These are phyloP conservation scores for Allium fistulosum DNA, from an alignment of 106 monocot genomes.

Conservation along the genomic window DNA sequence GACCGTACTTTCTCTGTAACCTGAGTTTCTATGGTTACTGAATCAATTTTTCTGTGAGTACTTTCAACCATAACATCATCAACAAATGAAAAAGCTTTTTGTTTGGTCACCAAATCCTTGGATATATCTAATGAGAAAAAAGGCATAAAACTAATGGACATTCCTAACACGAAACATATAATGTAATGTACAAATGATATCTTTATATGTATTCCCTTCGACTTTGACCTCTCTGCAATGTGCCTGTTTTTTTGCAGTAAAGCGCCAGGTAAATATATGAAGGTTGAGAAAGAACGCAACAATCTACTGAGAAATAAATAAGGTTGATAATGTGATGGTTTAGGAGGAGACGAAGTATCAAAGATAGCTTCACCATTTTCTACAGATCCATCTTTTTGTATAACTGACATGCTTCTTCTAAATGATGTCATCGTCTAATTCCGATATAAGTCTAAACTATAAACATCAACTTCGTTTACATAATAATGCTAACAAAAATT, in stretches of 20 bases:
- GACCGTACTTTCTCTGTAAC: not conserved
- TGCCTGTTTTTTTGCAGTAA: conserved; percentile 20
- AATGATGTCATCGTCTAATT: conserved; percentile 37
- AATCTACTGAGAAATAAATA: conserved; percentile 31
- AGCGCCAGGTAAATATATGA: conserved; percentile 13
- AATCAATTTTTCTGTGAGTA: not conserved
- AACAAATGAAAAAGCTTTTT: conserved; percentile 33
- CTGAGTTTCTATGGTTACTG: conserved; percentile 8
- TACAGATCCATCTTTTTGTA: conserved; percentile 27
- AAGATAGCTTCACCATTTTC: conserved; percentile 21
- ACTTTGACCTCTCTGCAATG: conserved; percentile 27
- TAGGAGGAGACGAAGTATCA: conserved; percentile 32
- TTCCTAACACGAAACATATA: conserved; percentile 51
- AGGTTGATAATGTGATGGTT: conserved; percentile 21
- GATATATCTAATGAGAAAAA: conserved; percentile 41
- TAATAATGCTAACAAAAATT: not conserved
- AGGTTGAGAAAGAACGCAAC: conserved; percentile 17
- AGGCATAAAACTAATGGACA: conserved; percentile 43
- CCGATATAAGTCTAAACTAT: not conserved
- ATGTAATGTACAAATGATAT: conserved; percentile 22
- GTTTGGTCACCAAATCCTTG: conserved; percentile 12
- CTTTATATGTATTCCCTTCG: conserved; percentile 25
- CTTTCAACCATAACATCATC: conserved; percentile 13
- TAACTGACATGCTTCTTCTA: conserved; percentile 41
- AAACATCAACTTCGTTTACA: not conserved